Percentiles rank a stretch among this genome's conserved stretches.
Evolutionary conservation across 139 green algal species (phyloP).

Genomic region (Tetraselmis chui): DNA sequence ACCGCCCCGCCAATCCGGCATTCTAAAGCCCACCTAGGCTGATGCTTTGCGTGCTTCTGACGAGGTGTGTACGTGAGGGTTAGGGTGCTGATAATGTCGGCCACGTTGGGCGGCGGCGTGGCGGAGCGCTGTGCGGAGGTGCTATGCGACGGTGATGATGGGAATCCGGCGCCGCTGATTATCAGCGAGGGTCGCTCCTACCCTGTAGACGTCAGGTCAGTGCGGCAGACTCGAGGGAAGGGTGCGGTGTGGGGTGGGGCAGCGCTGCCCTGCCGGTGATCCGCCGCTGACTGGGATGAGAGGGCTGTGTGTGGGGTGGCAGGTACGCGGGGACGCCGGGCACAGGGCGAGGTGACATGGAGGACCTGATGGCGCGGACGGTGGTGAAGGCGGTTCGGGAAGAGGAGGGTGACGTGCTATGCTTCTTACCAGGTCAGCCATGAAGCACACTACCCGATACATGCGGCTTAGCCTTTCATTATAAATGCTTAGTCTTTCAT

Average conservation of each 20-base stretch:
- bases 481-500: no score
- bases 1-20: no score
- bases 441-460: no score
- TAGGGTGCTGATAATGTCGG: constrained; percentile 57
- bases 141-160: constrained; percentile 18
- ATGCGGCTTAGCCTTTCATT: no score
- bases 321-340: not conserved
- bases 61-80: no score
- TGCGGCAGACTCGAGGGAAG: not conserved
- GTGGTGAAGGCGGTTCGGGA: not conserved
- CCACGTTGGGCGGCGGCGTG: constrained; percentile 51
- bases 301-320: no score
- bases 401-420: constrained; percentile 30
- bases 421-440: constrained; percentile 38
- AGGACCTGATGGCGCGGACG: constrained; percentile 2
- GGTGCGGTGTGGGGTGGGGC: not conserved
- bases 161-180: constrained; percentile 28
- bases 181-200: constrained; percentile 44
- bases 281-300: no score
- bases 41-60: not conserved
- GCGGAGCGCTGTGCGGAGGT: constrained; percentile 29
- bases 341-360: constrained; percentile 1
- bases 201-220: constrained; percentile 36
- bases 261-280: no score
- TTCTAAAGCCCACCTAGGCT: no score